Conservation (phyloP, 2,329 filamentous ascomycete species). For the Massarina eburnea region DNA sequence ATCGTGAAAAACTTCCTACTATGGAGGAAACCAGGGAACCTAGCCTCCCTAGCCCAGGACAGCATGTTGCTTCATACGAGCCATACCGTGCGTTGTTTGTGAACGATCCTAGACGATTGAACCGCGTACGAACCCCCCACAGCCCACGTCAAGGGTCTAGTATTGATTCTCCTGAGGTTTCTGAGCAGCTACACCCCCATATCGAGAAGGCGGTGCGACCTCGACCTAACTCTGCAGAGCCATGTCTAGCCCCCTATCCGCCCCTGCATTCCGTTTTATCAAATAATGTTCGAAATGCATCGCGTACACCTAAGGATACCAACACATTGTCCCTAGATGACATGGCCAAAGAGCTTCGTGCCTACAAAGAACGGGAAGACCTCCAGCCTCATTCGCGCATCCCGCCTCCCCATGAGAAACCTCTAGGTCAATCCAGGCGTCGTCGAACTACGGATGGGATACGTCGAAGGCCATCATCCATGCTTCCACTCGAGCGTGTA, state of each 20-base stretch:
- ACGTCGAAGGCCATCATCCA: slow-evolving; percentile 38
- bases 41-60: neutral
- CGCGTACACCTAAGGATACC: neutral
- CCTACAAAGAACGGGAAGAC: neutral
- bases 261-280: neutral
- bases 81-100: slow-evolving; percentile 1
- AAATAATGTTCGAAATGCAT: neutral
- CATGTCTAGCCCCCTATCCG: neutral
- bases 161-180: slow-evolving; percentile 1
- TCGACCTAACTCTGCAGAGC: neutral
- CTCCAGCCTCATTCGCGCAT: neutral
- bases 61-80: neutral
- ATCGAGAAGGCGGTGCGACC: slow-evolving; percentile 2
- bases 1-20: neutral
- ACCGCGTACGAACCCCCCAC: neutral
- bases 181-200: slow-evolving; percentile 9
- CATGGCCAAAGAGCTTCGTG: neutral
- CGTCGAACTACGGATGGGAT: slow-evolving; percentile 11
- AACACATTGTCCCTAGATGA: neutral
- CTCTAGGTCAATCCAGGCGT: slow-evolving; percentile 1
- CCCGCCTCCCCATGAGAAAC: neutral
- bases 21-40: neutral
- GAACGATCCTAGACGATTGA: slow-evolving; percentile 1
- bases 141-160: neutral
- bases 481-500: slow-evolving; percentile 43